Evolutionary conservation across 2,329 filamentous ascomycete species (phyloP).

Genomic region (Alternaria gaisen): DNA sequence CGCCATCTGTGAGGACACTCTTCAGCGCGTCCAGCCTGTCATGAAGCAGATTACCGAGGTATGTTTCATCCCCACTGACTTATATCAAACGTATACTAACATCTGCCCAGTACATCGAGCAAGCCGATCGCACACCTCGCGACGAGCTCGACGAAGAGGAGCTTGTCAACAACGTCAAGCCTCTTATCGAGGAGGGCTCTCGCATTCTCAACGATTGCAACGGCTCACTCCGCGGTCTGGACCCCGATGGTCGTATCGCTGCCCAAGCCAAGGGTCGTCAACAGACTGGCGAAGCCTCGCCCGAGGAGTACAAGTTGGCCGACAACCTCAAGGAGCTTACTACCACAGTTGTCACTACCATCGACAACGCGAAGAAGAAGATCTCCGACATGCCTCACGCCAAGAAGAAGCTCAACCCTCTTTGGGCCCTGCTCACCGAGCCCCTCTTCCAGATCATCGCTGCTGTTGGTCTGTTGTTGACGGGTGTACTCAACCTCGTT

Average conservation of each 20-base stretch:
- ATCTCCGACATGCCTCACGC: conserved; percentile 91
- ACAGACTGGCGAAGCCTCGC: conserved; percentile 76
- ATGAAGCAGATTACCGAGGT: conserved; percentile 86
- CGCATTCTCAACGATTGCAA: conserved; percentile 87
- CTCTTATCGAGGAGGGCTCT: conserved; percentile 85
- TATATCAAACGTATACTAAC: conserved; percentile 35
- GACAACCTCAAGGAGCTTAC: conserved; percentile 88
- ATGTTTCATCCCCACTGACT: conserved; percentile 40
- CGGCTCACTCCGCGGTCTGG: conserved; percentile 83
- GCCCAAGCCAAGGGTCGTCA: conserved; percentile 85
- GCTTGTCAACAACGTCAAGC: conserved; percentile 85
- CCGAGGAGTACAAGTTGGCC: conserved; percentile 85
- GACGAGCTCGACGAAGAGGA: conserved; percentile 91
- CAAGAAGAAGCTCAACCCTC: conserved; percentile 92
- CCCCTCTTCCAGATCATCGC: conserved; percentile 93
- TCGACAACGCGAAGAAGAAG: conserved; percentile 88
- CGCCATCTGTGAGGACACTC: conserved; percentile 75
- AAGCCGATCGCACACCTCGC: conserved; percentile 79
- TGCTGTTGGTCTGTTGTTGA: conserved; percentile 82
- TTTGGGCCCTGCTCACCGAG: conserved; percentile 84
- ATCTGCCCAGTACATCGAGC: conserved; percentile 73
- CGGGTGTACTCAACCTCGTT: conserved; percentile 84
- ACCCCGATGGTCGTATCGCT: conserved; percentile 87
- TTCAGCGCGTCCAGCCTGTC: conserved; percentile 85
- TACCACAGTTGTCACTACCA: conserved; percentile 79